phyloP scores from a whole-genome alignment of 2,329 filamentous ascomycete genomes.

The Pseudovirgaria hyperparasitica region DNA sequence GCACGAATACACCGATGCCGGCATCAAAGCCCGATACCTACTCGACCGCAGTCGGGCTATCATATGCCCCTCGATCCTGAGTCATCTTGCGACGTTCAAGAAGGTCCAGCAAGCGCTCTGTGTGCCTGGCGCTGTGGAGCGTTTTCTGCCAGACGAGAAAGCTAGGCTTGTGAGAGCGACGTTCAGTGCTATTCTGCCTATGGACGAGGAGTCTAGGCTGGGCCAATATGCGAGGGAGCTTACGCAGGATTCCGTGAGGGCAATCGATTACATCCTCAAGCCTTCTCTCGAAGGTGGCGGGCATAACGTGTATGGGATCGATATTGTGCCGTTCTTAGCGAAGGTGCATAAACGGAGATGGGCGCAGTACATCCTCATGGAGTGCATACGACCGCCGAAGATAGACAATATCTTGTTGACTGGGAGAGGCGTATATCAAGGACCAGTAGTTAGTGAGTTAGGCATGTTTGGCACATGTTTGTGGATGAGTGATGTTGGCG shows the following conservation, averaged over 20 bases:
- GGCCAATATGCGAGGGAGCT: constrained; percentile 15
- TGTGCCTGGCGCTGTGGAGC: constrained; percentile 17
- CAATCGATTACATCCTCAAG: constrained; percentile 26
- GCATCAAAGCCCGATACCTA: constrained; percentile 17
- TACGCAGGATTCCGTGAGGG: constrained; percentile 11
- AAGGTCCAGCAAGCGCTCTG: constrained; percentile 30
- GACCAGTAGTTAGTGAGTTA: constrained; percentile 30
- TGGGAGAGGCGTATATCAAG: constrained; percentile 17
- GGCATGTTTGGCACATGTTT: constrained; percentile 29
- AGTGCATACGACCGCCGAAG: constrained; percentile 23
- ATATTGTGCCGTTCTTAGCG: constrained; percentile 24
- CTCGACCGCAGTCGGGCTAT: constrained; percentile 29
- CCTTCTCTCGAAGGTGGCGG: constrained; percentile 33
- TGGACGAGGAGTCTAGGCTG: constrained; percentile 19
- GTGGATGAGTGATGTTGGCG: constrained; percentile 16
- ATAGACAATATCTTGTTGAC: constrained; percentile 22
- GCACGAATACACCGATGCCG: constrained; percentile 23
- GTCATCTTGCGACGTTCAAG: constrained; percentile 31
- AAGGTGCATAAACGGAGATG: constrained; percentile 13
- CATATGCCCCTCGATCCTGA: constrained; percentile 31
- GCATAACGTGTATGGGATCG: constrained; percentile 28
- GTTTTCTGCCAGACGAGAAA: constrained; percentile 18
- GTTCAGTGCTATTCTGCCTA: constrained; percentile 24
- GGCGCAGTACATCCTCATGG: constrained; percentile 28
- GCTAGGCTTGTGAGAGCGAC: constrained; percentile 17